These are phyloP conservation scores for Sanghuangporus weigelae DNA, from an alignment of 1,284 basidiomycete species.

Conservation along the genomic window DNA sequence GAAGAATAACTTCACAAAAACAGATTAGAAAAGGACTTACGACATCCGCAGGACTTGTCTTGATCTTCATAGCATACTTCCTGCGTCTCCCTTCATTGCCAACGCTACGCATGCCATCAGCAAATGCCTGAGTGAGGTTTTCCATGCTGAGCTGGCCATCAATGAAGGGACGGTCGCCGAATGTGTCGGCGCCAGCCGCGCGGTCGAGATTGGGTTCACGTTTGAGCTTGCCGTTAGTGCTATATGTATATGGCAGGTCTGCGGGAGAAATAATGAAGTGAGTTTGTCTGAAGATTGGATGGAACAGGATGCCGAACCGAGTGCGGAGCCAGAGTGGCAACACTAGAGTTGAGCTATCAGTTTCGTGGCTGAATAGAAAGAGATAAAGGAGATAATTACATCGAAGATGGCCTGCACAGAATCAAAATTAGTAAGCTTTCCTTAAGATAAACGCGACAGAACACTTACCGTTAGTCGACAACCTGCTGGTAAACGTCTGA, in stretches of 20 bases:
- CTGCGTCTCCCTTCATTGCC: constrained; percentile 47
- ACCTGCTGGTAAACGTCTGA: constrained; percentile 50
- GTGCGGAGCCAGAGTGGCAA: constrained; percentile 22
- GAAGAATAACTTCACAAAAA: constrained; percentile 18
- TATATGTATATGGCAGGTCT: constrained; percentile 18
- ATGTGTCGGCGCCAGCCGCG: not conserved
- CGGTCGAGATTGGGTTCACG: constrained; percentile 5
- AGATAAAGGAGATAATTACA: constrained; percentile 35
- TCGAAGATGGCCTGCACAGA: constrained; percentile 59
- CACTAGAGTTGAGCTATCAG: constrained; percentile 19
- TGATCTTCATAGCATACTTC: constrained; percentile 59
- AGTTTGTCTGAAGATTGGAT: too few species aligned
- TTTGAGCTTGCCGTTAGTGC: constrained; percentile 12
- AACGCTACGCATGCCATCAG: constrained; percentile 17
- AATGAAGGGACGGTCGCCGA: not conserved
- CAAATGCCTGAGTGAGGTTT: constrained; percentile 36
- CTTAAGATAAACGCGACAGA: not conserved
- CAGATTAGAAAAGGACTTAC: constrained; percentile 41
- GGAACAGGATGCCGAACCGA: not conserved
- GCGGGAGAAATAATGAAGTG: not conserved
- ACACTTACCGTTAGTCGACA: constrained; percentile 67
- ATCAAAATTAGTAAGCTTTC: not conserved
- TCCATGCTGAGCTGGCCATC: constrained; percentile 26
- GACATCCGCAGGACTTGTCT: constrained; percentile 75
- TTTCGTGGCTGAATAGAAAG: not conserved